phyloP scores from a whole-genome alignment of 2,329 filamentous ascomycete genomes.

The Trichoderma sp. region DNA sequence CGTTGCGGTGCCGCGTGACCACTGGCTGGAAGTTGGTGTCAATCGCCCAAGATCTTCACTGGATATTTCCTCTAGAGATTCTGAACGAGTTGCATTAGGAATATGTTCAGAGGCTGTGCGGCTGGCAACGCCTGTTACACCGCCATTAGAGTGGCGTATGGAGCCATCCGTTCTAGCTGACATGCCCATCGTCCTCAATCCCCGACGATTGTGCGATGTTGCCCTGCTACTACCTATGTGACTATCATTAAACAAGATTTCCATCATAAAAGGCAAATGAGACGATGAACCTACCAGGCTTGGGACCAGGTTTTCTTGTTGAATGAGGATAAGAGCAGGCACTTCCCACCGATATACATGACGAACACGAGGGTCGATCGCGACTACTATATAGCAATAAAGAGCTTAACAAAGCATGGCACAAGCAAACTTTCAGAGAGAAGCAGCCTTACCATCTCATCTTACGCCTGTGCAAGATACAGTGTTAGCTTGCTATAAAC shows the following conservation, averaged over 20 bases:
- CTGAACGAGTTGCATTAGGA: background rate
- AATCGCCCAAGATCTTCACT: background rate
- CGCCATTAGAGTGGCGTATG: background rate
- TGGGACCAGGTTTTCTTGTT: background rate
- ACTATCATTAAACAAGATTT: background rate
- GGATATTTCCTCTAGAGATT: background rate
- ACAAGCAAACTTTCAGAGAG: background rate
- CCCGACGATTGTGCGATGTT: background rate
- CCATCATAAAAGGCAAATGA: background rate
- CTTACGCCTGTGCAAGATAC: background rate
- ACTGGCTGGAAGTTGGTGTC: background rate
- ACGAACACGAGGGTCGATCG: background rate
- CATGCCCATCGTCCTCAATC: background rate
- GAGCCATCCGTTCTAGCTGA: background rate
- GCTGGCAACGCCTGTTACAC: background rate
- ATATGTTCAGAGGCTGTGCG: background rate
- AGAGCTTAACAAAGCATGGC: too few relatives aligned
- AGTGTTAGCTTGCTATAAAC: background rate
- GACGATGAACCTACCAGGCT: background rate
- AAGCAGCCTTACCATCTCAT: background rate
- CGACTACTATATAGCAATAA: background rate
- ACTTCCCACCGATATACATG: background rate
- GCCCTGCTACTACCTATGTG: background rate
- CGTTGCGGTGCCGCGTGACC: background rate
- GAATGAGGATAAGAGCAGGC: background rate